Evolutionary conservation across 495 filamentous ascomycete species (phyloP).

Genomic region (Daldinia childiae): DNA sequence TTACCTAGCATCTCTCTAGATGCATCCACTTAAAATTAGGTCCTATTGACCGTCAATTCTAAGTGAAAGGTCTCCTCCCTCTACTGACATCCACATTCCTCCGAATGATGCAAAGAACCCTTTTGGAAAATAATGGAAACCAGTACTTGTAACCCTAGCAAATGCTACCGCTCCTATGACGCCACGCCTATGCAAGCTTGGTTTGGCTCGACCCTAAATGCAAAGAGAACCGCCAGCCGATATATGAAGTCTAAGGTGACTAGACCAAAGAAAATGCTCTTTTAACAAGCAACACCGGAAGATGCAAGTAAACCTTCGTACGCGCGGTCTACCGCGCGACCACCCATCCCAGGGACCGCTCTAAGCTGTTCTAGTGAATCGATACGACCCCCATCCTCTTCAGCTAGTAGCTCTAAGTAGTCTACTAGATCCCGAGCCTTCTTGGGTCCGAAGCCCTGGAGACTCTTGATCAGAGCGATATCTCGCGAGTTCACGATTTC

Average conservation of each 20-base stretch:
- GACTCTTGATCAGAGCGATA: constrained; percentile 69
- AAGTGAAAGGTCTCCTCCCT: background rate
- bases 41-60: background rate
- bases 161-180: constrained; percentile 27
- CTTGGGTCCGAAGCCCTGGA: constrained; percentile 77
- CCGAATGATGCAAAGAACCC: background rate
- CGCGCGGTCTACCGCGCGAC: constrained; percentile 66
- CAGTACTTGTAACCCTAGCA: constrained; percentile 12
- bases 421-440: constrained; percentile 71
- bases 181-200: constrained; percentile 38
- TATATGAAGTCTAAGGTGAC: constrained; percentile 22
- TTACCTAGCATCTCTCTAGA: background rate
- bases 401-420: constrained; percentile 60
- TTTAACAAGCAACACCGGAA: constrained; percentile 11
- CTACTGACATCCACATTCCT: background rate
- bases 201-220: constrained; percentile 18
- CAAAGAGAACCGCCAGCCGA: constrained; percentile 25
- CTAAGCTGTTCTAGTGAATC: constrained; percentile 62
- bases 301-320: constrained; percentile 52
- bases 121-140: constrained; percentile 6
- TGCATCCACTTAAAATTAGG: background rate
- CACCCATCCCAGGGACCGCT: constrained; percentile 67
- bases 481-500: constrained; percentile 89
- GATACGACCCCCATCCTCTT: constrained; percentile 53
- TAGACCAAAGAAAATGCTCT: constrained; percentile 6